phyloP scores from a whole-genome alignment of 2,329 filamentous ascomycete species.

The Diplocarpon rosae region DNA sequence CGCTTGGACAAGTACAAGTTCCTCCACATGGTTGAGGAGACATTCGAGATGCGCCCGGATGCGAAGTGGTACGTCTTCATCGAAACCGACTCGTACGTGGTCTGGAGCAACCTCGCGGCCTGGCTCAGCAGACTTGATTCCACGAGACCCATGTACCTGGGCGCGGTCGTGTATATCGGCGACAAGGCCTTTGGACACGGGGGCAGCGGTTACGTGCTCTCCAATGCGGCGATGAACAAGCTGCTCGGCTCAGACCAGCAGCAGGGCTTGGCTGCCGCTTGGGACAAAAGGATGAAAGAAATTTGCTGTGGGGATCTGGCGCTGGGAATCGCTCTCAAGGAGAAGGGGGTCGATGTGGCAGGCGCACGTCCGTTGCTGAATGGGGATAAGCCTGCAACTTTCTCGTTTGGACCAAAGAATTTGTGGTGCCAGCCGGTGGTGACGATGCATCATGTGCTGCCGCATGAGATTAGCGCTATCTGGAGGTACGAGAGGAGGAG shows the following conservation, averaged over 20 bases:
- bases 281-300: slow-evolving; percentile 31
- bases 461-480: slow-evolving; percentile 39
- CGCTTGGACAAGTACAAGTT: slow-evolving; percentile 52
- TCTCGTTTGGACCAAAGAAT: slow-evolving; percentile 25
- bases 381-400: slow-evolving; percentile 42
- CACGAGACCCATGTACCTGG: slow-evolving; percentile 35
- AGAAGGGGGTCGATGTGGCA: slow-evolving; percentile 34
- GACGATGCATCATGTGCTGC: slow-evolving; percentile 44
- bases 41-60: slow-evolving; percentile 37
- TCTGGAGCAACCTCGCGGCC: slow-evolving; percentile 40
- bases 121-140: slow-evolving; percentile 38
- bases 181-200: slow-evolving; percentile 41
- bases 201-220: slow-evolving; percentile 44
- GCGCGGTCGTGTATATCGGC: slow-evolving; percentile 34
- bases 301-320: slow-evolving; percentile 43
- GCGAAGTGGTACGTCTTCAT: slow-evolving; percentile 50
- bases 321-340: slow-evolving; percentile 36
- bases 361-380: slow-evolving; percentile 43
- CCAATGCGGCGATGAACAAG: slow-evolving; percentile 38
- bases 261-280: slow-evolving; percentile 34
- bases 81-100: slow-evolving; percentile 47
- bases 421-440: slow-evolving; percentile 47
- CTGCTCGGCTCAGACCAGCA: slow-evolving; percentile 32
- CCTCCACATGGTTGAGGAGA: slow-evolving; percentile 46
- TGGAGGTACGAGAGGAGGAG: slow-evolving; percentile 41